Conservation (phyloP, 179 eudicot genomes). For the Silene noctiflora region DNA sequence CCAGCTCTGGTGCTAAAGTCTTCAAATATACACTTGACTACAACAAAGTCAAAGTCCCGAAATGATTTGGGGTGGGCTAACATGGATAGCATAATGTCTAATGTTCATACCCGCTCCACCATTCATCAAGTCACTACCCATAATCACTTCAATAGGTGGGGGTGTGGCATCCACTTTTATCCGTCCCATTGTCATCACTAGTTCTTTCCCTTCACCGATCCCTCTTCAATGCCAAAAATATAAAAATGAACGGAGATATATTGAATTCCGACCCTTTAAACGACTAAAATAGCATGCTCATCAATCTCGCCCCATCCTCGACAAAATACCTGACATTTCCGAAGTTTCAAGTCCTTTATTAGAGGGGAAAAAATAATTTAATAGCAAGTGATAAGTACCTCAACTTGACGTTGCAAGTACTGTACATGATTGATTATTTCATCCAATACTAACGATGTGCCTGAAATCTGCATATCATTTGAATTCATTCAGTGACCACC, state of each 20-base stretch:
- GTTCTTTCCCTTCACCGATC: too few relatives aligned
- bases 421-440: conserved; percentile 97
- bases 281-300: too few relatives aligned
- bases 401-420: conserved; percentile 90
- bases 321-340: background rate
- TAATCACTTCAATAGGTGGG: too few relatives aligned
- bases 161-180: too few relatives aligned
- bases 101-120: too few relatives aligned
- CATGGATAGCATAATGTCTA: too few relatives aligned
- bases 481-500: conserved; percentile 2
- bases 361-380: background rate
- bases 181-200: too few relatives aligned
- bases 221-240: too few relatives aligned
- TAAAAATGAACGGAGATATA: background rate
- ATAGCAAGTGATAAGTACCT: conserved; percentile 46
- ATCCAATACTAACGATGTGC: conserved; percentile 94
- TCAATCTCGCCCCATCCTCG: too few relatives aligned
- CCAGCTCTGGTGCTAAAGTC: background rate
- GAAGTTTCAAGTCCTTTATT: background rate
- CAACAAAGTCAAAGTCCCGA: too few relatives aligned
- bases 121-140: too few relatives aligned
- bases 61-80: too few relatives aligned
- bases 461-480: conserved; percentile 63
- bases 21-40: background rate
- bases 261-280: background rate